Base-by-base conservation (phyloP, 2,329 filamentous ascomycete species). In the Fusarium sacchari region DNA sequence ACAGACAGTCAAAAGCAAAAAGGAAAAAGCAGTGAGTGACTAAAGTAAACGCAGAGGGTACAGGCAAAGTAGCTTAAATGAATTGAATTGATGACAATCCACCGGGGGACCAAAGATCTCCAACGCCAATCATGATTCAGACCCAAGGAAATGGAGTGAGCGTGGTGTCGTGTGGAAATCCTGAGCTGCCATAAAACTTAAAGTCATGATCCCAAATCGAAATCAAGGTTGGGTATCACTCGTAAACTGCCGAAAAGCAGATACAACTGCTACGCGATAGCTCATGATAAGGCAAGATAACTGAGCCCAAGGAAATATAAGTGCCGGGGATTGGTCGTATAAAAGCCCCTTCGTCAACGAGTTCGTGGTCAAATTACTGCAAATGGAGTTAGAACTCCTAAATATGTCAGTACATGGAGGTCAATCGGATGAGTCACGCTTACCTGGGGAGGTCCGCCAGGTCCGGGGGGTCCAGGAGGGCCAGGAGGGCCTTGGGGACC, bases 401-500 rank as follows among this genome's bases (percentile, higher is more conserved):
- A 18, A 43, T n/a, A 47, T 69, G 67, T 62, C 30, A 67, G 46
- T 39, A 55, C 39, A 22, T 24, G 26, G 42, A 32, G 34, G 28
- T 52, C 13, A 42, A 20, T 34, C 36, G 14, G 9, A 37, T 39
- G n/a, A n/a, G 42, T 32, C 28, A 46, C 39, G 52, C 79, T 71
- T 81, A 84, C 82, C 82, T 84, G 82, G 73, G 82, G 81, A 71
- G 82, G 82, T 56, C 80, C 82, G 60, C 73, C 79, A 64, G 82
- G 82, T 56, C 81, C 82, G 50, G 79, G 79, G 53, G 82, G 82
- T 50, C 81, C 82, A 40, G 80, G 80, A 63, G 82, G 82, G 26
- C 82, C 84, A 58, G 79, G 79, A 66, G 83, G 82, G 42, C 84
- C 85, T 75, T 86, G 85, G 26, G 84, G 83, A 36, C 80, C 82